Evolutionary conservation across 1,139 yeast genomes (phyloP), one percentile per base, ranked within the genome.

Genomic region (Nadsonia starkeyi-henricii): DNA sequence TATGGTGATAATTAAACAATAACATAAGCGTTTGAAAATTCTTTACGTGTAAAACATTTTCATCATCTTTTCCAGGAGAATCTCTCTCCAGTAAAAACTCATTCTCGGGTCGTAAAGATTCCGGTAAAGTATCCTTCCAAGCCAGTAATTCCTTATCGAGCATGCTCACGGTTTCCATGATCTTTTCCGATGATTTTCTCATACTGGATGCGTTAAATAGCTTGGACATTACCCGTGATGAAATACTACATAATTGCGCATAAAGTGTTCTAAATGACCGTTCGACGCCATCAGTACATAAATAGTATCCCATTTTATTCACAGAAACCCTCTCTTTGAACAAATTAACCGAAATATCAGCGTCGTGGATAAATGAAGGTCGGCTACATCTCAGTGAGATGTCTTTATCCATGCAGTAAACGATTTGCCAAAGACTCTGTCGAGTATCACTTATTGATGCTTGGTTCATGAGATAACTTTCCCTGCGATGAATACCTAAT

Each of bases 401-500:
- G 41, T 75, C 79, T 54, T 73, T 72, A 58, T 82, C 89, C 43
- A 70, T 59, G 44, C 65, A 61, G 53, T 75, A 78, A 51, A 81
- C 72, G 37, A 65, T 53, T 77, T 81, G 75, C 78, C 83, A 82
- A 1, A 79, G 50, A 9, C 62, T 60, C 37, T 75, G 62, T 23
- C 77, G 64, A 9, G 63, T 61, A 4, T 58, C 54, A 8, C 65
- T 66, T 45, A 77, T 81, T 2, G 59, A 64, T 0, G 55, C 54
- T 0, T 69, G 49, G 23, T 76, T 55, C 0, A 70, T 68, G 9
- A 57, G 55, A 46, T 71, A 71, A 1, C 74, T 62, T 53, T 81
- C 85, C 18, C 63, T 64, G 33, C 85, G 64, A 57, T 83, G 84
- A 23, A 83, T 64, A 0, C 93, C 91, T 50, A 81, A 62, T 46